Base-by-base conservation (phyloP, 345 rosid species). In the Aethionema arabicum region DNA sequence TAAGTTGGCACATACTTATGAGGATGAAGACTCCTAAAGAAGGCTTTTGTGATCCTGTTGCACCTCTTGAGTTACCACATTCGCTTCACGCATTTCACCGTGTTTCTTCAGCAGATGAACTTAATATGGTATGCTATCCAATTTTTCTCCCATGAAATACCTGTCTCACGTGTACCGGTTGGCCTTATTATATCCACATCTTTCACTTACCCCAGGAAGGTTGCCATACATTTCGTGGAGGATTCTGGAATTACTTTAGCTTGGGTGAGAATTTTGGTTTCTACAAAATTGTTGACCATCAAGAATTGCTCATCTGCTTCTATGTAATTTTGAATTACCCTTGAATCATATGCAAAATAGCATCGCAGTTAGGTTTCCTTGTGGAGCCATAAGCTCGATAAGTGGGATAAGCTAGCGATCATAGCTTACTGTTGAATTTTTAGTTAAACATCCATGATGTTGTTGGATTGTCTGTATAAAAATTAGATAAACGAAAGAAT, bases 181-280 rank as follows among this genome's bases (percentile, higher is more conserved):
- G 32, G 1, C 56, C 52, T 52, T 43, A 38, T 52, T 43, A 38
- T 47, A 53, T 52, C n/a, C 32, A 27, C 39, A 27, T 56, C 69
- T 59, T 53, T 61, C 11, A 51, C 57, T 49, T 63, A 76, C 62
- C 37, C 41, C 85, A 93, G 97, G 97, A 90, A 72, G 99, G 97
- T 55, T 70, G 10, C 76, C 82, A 81, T 68, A 93, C 99, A 50
- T 93, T 84, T 79, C 86, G 91, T 29, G 97, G 99, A 11, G 97
- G 99, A 55, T 90, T 90, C 79, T 93, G 99, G 97, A 93, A 90
- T 74, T 90, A 93, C 81, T 93, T 90, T 68, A 93, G 97, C 78
- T 78, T 93, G 77, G 99, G 97, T 93, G 73, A 78, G 86, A 75
- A 4, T 51, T 60, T 44, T 50, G 49, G 9, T 29, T 27, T 30